Base-by-base conservation (phyloP, 2,329 filamentous ascomycete genomes). In the Sarocladium oryzae region DNA sequence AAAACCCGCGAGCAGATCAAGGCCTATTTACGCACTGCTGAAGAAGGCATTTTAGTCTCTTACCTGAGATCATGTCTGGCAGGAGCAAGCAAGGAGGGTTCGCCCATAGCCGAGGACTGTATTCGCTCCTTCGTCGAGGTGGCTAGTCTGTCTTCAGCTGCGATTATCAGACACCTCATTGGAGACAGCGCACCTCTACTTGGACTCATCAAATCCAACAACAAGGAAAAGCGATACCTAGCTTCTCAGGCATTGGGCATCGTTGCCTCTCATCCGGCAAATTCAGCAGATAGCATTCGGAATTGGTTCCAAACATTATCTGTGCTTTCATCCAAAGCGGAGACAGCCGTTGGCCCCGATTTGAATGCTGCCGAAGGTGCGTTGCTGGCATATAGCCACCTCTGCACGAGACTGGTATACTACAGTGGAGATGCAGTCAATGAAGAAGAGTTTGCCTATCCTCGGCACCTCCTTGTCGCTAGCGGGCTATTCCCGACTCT, bases 171-270 rank as follows among this genome's bases (percentile, higher is more conserved):
- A 8, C 65, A 69, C 11, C 65, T 89, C 21, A 68, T 76, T 1
- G 58, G 65, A 4, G 72, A 75, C 23, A 71, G 75, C 1, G 64
- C 66, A 6, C 73, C 77, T 41, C 68, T 95, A 16, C 65, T 85
- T 23, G 70, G 74, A 8, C 71, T 84, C 9, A 72, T 91, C 51
- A 76, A 76, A 55, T 89, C 87, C 5, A 93, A 91, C 62, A 85
- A 87, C 56, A 77, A 82, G 54, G 77, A 82, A 51, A 76, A 86
- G 5, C 79, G 91, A 32, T 72, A 75, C 33, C 72, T 85, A 24
- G 84, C 84, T 1, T 84, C 89, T 15, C 83, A 82, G 54, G 79
- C 82, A 0, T 81, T 90, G 58, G 91, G 90, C 1, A 85, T 96
- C 11, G 68, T 96, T 4, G 82, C 79, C 1, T 85, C 89, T 0